Base-by-base conservation (phyloP, 192 early-diverging fungal species). In the Coemansia sp. region DNA sequence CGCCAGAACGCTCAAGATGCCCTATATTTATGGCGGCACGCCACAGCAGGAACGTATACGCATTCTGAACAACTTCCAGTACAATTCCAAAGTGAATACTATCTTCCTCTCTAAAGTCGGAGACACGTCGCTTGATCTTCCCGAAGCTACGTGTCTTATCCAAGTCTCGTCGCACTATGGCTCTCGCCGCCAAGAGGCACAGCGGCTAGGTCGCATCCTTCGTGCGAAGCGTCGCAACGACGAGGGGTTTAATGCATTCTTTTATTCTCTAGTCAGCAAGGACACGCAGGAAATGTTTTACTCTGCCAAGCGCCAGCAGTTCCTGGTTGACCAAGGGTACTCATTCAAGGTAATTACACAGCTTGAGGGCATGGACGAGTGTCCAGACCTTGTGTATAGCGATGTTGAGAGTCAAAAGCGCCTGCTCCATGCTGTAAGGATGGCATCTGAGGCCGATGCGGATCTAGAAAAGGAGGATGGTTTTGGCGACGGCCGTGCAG, bases 271-370 rank as follows among this genome's bases (percentile, higher is more conserved):
- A n/a, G 96, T 99, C n/a, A 92, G 90, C 31, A 88, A 89, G 51
- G 97, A 99, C 84, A 99, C 98, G 0, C 91, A 98, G 79, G 98
- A 99, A 77, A 97, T 99, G 90, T 95, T 89, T 71, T 99, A 98
- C 65, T 95, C 95, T 4, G 87, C 94, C 33, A 99, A 99, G 78
- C 87, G 96, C 21, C 98, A 99, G 78, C 98, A 99, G 77, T 99
- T 99, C 79, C 77, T 99, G 67, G 94, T 99, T 52, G 96, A 99
- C 80, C 98, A 99, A 73, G 98, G 98, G 0, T 99, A 99, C 79
- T 89, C 94, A n/a, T 98, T 97, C 85, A 98, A 97, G 81, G 92
- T 98, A 33, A 99, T 99, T 64, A 97, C 95, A 34, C 86, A 92
- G 26, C 84, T 99, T 40, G 95, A 96, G 63, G 96, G 95, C 9